Base-by-base conservation (phyloP, 2,329 filamentous ascomycete species). In the Aspergillus tanneri region DNA sequence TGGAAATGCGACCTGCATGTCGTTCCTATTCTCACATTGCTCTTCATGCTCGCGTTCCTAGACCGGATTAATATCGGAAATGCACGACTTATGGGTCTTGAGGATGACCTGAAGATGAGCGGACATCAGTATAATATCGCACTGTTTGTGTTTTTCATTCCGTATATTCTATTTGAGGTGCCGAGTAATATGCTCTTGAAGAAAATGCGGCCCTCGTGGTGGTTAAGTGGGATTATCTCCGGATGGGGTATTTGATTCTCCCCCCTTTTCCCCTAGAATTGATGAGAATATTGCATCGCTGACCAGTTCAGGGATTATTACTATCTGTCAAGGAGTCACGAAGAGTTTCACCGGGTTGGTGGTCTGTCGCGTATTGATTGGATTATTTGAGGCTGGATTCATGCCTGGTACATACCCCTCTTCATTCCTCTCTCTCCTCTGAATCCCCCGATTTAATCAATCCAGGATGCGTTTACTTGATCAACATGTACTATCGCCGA, bases 11-110 rank as follows among this genome's bases (percentile, higher is more conserved):
- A 79, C 52, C 49, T 76, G 11, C 67, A 72, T 37, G 66, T 80
- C 21, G 60, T 80, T 5, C 77, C 77, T 0, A 71, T 75, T 12
- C 60, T 80, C 8, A 73, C 68, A 46, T 46, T 76, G 4, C 59
- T 80, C 1, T 77, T 72, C 50, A 58, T 75, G 11, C 63, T 74
- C 28, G 67, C 71, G 2, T 77, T 76, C 45, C 59, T 77, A 7
- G 74, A 77, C 52, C 66, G 74, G n/a, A 70, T 72, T 57, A 73
- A 73, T 51, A 76, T 77, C 44, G 74, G 72, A 22, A 77, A 77
- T 60, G 75, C 74, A 1, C 66, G 73, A 4, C 63, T 76, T 11
- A 66, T 73, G 42, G 73, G 73, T 3, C 56, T 77, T 10, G 71
- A 75, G 52, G 58, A 59, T 37, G 68, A 74, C 41, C 62, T 77